These are phyloP conservation scores for Brassica cretica DNA, from an alignment of 345 rosid genomes.

Conservation along the genomic window DNA sequence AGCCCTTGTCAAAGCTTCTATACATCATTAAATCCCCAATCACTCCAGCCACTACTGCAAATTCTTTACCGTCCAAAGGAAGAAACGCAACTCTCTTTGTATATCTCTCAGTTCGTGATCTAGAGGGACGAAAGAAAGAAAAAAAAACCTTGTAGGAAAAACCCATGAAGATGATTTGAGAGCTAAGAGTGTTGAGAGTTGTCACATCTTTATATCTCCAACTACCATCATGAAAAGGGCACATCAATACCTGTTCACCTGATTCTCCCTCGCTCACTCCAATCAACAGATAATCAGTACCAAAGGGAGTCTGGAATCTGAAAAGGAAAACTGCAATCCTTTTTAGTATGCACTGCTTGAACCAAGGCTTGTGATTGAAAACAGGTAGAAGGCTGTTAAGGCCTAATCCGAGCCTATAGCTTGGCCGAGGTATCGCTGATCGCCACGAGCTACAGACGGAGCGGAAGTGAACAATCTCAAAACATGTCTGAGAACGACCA, in stretches of 20 bases:
- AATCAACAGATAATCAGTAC: neutral
- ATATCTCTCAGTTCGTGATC: neutral
- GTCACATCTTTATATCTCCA: too few relatives aligned
- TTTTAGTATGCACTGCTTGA: neutral
- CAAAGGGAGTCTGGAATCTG: slow-evolving; percentile 16
- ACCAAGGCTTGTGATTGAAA: neutral
- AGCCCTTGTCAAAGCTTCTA: slow-evolving; percentile 7
- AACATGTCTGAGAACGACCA: neutral
- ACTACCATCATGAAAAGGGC: neutral
- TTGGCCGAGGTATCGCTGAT: neutral
- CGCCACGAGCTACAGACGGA: slow-evolving; percentile 17
- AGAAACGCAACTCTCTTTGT: slow-evolving; percentile 6
- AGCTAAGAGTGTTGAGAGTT: too few relatives aligned
- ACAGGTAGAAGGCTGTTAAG: neutral
- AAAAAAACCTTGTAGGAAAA: too few relatives aligned
- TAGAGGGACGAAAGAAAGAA: too few relatives aligned
- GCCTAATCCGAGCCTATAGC: neutral
- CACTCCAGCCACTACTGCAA: neutral
- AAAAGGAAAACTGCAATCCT: slow-evolving; percentile 4
- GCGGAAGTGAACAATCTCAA: slow-evolving; percentile 15
- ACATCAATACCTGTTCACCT: neutral
- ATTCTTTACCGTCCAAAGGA: neutral
- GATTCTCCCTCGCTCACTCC: neutral
- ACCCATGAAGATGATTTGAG: too few relatives aligned
- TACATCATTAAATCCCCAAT: neutral